Base-by-base conservation (phyloP, 257 asterid species). In the Rhazya stricta region DNA sequence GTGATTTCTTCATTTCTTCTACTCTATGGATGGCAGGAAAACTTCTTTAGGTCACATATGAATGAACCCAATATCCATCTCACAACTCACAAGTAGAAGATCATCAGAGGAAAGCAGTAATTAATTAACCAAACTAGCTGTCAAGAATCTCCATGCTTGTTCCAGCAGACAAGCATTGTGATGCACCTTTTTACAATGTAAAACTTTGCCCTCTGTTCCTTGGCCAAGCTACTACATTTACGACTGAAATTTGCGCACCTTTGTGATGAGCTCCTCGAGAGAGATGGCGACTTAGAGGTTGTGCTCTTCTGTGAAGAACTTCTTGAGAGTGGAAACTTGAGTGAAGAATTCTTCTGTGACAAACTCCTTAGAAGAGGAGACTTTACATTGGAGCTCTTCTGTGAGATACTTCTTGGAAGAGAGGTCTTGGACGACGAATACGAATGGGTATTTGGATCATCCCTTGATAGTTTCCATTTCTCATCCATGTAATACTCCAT, bases 401-500 rank as follows among this genome's bases (percentile, higher is more conserved):
- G 91, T 0, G 94, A 89, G 50, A 61, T 79, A 15, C 93, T 90
- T n/a, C 89, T 86, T 3, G 86, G 67, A 13, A 89, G 84, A 65
- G 85, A 75, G 0, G 89, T 71, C 39, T 81, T 85, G 19, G 82
- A 60, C 0, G 87, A 80, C 8, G 86, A 80, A 41, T 71, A 78
- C 2, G 85, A 76, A 53, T 70, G 70, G 72, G 69, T 65, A 48
- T 73, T 78, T 73, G 81, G 86, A 56, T 86, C 93, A 32, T 91
- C 91, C 74, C 79, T 88, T 13, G 92, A 79, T 16, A 88, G 34
- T 75, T 86, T 89, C 88, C 89, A 84, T 57, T 84, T 88, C 84
- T 87, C 96, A 80, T 89, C 96, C 93, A 90, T 86, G 82, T 90
- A 86, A 79, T 85, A 86, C 79, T 86, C 95, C 96, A 88, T 91